Conservation (phyloP, 345 rosid genomes). For the Trapa bicornis region DNA sequence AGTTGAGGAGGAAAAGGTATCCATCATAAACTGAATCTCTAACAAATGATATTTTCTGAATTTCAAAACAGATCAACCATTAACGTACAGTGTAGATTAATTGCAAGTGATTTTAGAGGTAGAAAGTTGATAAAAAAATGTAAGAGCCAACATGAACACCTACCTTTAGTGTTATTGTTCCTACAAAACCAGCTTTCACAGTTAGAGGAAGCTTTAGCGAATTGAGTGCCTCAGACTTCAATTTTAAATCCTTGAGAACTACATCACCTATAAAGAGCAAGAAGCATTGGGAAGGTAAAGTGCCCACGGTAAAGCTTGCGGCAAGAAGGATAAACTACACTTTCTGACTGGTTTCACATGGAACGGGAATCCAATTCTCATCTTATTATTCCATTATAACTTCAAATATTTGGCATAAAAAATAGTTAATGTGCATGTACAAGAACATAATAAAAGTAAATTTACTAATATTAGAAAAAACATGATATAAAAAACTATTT, state of each 20-base stretch:
- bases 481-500: no score
- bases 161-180: conserved; percentile 86
- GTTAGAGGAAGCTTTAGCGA: conserved; percentile 86
- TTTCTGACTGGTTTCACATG: no score
- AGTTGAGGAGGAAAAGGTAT: not conserved
- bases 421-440: no score
- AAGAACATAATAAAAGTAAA: no score
- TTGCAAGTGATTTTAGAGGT: not conserved
- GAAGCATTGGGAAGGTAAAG: conserved; percentile 3
- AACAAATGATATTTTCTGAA: not conserved
- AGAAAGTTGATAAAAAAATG: not conserved
- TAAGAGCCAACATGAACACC: conserved; percentile 6
- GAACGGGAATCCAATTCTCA: no score
- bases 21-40: not conserved
- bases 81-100: not conserved
- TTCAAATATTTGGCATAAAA: no score
- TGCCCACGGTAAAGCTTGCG: not conserved
- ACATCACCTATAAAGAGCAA: conserved; percentile 59
- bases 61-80: not conserved
- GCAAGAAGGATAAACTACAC: not conserved
- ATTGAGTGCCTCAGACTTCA: conserved; percentile 93
- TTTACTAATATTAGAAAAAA: no score
- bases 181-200: conserved; percentile 96
- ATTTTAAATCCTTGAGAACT: conserved; percentile 80
- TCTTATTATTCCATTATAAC: no score